Conservation (phyloP, 2,329 filamentous ascomycete species). For the Exophiala oligosperma region DNA sequence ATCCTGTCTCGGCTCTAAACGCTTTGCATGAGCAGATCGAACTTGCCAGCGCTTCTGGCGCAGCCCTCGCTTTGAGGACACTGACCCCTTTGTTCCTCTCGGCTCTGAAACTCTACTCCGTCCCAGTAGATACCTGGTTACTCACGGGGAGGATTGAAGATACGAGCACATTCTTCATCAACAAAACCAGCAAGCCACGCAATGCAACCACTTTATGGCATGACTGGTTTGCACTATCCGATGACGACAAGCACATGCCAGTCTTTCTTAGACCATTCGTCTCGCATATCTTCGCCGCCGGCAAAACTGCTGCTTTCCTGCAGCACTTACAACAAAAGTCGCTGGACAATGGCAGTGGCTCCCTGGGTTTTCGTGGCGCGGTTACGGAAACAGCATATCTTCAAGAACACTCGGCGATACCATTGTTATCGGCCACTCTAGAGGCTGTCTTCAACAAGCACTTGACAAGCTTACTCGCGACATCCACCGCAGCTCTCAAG, state of each 20-base stretch:
- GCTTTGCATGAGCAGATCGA: constrained; percentile 12
- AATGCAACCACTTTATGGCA: constrained; percentile 20
- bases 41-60: constrained; percentile 8
- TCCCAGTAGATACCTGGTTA: constrained; percentile 21
- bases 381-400: constrained; percentile 10
- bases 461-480: constrained; percentile 60
- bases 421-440: constrained; percentile 67
- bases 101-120: constrained; percentile 14
- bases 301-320: constrained; percentile 24
- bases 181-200: constrained; percentile 1
- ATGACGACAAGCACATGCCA: constrained; percentile 11
- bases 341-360: neutral
- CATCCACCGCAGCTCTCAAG: constrained; percentile 61
- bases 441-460: constrained; percentile 69
- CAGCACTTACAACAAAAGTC: constrained; percentile 4
- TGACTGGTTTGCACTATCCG: constrained; percentile 19
- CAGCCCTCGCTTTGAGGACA: constrained; percentile 4
- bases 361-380: constrained; percentile 4
- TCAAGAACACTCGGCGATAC: constrained; percentile 22
- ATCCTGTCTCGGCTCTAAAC: constrained; percentile 12
- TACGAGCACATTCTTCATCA: constrained; percentile 14
- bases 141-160: constrained; percentile 9
- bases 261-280: constrained; percentile 13
- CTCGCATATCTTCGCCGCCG: constrained; percentile 16
- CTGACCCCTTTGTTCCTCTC: constrained; percentile 18